A percentile compares a stretch with the other conserved stretches of the same genome.
phyloP scores from a whole-genome alignment of 73 alveolate species.

The Symbiodinium natans region DNA sequence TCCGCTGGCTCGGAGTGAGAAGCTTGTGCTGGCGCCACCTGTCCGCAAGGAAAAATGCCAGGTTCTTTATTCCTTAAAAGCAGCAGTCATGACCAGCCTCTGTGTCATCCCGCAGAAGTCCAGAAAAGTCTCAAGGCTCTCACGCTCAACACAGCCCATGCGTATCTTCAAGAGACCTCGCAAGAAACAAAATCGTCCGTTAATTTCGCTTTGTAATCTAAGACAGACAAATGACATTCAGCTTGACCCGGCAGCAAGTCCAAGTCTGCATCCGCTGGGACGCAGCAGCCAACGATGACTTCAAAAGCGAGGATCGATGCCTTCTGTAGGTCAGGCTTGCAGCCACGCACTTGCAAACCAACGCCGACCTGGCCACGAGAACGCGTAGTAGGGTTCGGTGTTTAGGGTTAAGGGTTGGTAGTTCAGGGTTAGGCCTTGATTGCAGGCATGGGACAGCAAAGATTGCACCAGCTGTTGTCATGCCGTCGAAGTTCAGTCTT shows the following conservation, averaged over 20 bases:
- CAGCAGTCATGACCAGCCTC: not conserved
- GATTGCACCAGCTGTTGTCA: not conserved
- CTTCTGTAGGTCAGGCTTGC: not conserved
- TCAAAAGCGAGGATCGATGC: not conserved
- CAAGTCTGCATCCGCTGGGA: not conserved
- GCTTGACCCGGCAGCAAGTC: not conserved
- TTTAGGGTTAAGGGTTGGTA: not conserved
- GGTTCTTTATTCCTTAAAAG: too few species aligned
- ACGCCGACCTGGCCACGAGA: not conserved
- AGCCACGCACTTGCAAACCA: not conserved
- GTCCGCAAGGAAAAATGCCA: not conserved
- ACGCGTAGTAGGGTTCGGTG: not conserved
- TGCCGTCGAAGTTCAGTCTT: not conserved
- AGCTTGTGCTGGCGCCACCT: not conserved
- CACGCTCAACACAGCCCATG: not conserved
- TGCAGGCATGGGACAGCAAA: not conserved
- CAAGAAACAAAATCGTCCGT: not conserved
- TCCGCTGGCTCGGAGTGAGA: not conserved
- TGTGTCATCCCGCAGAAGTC: not conserved
- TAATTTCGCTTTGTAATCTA: not conserved
- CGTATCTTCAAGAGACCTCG: not conserved
- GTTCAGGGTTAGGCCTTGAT: not conserved
- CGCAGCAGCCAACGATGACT: not conserved
- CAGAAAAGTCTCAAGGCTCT: not conserved
- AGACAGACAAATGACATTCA: too few species aligned